Percentiles rank a stretch among this genome's conserved stretches.
phyloP scores from a whole-genome alignment of 495 filamentous ascomycete genomes.

The Talaromyces wortmannii region DNA sequence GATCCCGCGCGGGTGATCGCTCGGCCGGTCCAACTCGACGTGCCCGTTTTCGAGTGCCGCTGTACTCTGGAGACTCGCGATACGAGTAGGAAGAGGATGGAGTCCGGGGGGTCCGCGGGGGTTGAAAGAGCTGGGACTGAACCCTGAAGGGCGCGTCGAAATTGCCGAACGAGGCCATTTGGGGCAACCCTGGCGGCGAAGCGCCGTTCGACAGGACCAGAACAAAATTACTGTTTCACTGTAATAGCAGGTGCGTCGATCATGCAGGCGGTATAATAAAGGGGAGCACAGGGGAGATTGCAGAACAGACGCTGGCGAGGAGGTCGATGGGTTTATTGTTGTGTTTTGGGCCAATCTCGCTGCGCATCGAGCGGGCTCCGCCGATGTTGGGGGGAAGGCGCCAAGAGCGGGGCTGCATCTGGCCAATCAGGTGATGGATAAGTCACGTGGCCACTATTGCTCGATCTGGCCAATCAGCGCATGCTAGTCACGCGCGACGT shows the following conservation, averaged over 20 bases:
- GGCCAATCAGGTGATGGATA: too few species aligned
- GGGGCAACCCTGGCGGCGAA: neutral
- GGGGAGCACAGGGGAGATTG: neutral
- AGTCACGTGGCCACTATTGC: too few species aligned
- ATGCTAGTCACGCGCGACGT: neutral
- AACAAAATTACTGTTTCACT: neutral
- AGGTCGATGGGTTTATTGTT: neutral
- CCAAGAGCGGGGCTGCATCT: neutral
- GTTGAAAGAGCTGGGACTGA: constrained; percentile 48
- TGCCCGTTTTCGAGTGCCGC: constrained; percentile 36
- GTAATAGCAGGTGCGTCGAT: neutral
- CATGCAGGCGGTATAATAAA: neutral
- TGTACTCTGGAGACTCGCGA: constrained; percentile 42
- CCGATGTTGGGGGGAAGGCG: neutral
- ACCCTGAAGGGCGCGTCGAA: constrained; percentile 38
- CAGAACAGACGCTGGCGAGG: neutral
- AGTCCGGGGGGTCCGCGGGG: constrained; percentile 54
- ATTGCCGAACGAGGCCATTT: constrained; percentile 1
- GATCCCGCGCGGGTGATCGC: constrained; percentile 16
- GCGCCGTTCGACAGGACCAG: neutral
- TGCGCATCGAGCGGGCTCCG: too few species aligned
- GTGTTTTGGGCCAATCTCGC: neutral
- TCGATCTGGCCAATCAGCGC: neutral
- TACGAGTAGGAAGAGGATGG: constrained; percentile 53
- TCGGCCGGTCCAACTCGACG: constrained; percentile 22